Evolutionary conservation across 345 rosid genomes (phyloP), one percentile per base, ranked within the genome.

Genomic region (Hevea brasiliensis): DNA sequence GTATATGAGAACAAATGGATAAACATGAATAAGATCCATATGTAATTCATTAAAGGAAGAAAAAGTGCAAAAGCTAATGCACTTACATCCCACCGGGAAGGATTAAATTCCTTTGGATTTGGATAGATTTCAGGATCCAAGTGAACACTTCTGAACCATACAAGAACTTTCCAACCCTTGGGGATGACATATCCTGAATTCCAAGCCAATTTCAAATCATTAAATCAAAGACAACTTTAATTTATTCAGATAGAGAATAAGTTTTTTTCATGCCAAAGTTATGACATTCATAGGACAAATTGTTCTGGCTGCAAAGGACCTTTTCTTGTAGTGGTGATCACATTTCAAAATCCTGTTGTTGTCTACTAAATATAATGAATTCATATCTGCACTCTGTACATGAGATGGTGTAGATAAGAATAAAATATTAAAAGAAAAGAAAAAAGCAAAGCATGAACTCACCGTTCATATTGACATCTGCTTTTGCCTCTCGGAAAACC

Each of bases 61-160:
- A 32, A 32, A 32, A 32, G 37, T 32, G 37, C 18, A 42, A 8
- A 40, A 12, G 14, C 26, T 32, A 32, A 14, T 58, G 13, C 24
- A 78, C 89, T 80, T 74, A 94, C 98, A 76, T 94, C 87, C 97
- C 97, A 94, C 88, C 97, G 81, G 7, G 90, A 85, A 74, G 98
- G 98, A 81, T 92, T 75, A 61, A 92, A 94, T 58, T 83, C 82
- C 67, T 32, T 85, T 13, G 96, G 96, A 68, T 89, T 84, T 0
- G 87, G 88, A 74, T 90, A 92, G 61, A 76, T 83, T 70, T 87
- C 84, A 9, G 89, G 86, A 67, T 92, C 91, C 35, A 84, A 80
- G 68, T 94, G 97, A 58, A 94, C 85, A 8, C 78, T 77, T 72
- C 98, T 81, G 76, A 94, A 94, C 97, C 98, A 94, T 0, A 82